Evolutionary conservation across 2,329 filamentous ascomycete genomes (phyloP).

Genomic region (Monosporascus sp.): DNA sequence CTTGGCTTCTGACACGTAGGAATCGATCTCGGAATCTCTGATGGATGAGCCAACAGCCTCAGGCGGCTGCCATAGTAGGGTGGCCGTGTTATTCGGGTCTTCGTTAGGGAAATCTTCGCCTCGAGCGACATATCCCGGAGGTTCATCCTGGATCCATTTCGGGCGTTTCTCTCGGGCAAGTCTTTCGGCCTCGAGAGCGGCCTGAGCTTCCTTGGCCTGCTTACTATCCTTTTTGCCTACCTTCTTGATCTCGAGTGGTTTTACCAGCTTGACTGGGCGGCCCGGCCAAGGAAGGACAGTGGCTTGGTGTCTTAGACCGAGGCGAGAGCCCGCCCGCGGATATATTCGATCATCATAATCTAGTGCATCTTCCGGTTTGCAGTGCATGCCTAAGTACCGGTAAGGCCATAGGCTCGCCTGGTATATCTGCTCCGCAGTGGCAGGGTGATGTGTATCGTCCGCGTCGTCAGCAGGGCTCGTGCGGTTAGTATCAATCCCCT

Average conservation of each 20-base stretch:
- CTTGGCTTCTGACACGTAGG: conserved; percentile 70
- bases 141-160: conserved; percentile 91
- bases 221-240: conserved; percentile 74
- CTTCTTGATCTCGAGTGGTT: conserved; percentile 80
- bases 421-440: conserved; percentile 81
- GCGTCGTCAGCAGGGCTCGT: conserved; percentile 62
- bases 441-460: conserved; percentile 49
- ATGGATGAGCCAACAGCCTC: conserved; percentile 41
- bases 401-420: conserved; percentile 95
- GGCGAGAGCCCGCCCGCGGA: conserved; percentile 84
- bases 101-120: conserved; percentile 72
- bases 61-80: conserved; percentile 74
- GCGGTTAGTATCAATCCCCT: conserved; percentile 53
- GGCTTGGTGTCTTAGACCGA: conserved; percentile 89
- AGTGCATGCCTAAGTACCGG: conserved; percentile 92
- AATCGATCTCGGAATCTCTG: conserved; percentile 58
- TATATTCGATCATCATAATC: conserved; percentile 98
- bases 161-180: conserved; percentile 74
- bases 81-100: conserved; percentile 70
- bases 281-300: conserved; percentile 81
- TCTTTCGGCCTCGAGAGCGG: conserved; percentile 77
- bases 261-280: conserved; percentile 82
- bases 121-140: conserved; percentile 75
- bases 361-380: conserved; percentile 87
- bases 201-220: conserved; percentile 71